phyloP scores from a whole-genome alignment of 75 land plant genomes.

The Pinus albicaulis region DNA sequence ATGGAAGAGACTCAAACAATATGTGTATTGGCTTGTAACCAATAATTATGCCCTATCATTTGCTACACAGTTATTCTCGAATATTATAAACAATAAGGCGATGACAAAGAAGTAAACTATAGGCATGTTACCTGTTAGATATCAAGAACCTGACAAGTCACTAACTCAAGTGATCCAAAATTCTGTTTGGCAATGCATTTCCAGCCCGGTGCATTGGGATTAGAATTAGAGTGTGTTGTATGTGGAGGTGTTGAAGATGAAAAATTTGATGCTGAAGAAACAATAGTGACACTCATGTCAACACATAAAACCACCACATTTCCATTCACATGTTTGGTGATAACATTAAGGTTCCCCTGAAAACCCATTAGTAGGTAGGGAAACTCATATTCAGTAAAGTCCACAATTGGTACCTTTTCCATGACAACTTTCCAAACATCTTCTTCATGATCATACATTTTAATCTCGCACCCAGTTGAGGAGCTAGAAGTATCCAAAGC shows the following conservation, averaged over 20 bases:
- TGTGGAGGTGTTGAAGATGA: constrained; percentile 6
- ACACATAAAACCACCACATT: constrained; percentile 26
- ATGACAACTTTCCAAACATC: constrained; percentile 33
- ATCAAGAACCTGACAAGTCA: constrained; percentile 82
- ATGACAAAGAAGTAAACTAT: no score
- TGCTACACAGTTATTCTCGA: no score
- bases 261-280: constrained; percentile 9
- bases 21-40: no score
- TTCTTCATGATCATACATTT: constrained; percentile 26
- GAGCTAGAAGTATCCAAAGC: constrained; percentile 34
- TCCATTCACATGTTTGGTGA: constrained; percentile 32
- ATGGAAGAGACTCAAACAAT: no score
- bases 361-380: constrained; percentile 26
- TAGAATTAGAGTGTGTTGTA: neutral
- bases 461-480: constrained; percentile 35
- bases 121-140: constrained; percentile 21
- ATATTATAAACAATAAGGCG: no score
- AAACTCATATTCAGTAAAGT: constrained; percentile 29
- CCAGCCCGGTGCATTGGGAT: constrained; percentile 49
- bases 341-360: constrained; percentile 20
- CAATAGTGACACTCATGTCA: constrained; percentile 3
- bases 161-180: constrained; percentile 77
- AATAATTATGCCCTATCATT: no score
- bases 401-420: constrained; percentile 30
- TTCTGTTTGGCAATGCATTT: constrained; percentile 47